Evolutionary conservation across 1,284 basidiomycete genomes (phyloP), one percentile per base, ranked within the genome.

Genomic region (Trichosporon sp.): DNA sequence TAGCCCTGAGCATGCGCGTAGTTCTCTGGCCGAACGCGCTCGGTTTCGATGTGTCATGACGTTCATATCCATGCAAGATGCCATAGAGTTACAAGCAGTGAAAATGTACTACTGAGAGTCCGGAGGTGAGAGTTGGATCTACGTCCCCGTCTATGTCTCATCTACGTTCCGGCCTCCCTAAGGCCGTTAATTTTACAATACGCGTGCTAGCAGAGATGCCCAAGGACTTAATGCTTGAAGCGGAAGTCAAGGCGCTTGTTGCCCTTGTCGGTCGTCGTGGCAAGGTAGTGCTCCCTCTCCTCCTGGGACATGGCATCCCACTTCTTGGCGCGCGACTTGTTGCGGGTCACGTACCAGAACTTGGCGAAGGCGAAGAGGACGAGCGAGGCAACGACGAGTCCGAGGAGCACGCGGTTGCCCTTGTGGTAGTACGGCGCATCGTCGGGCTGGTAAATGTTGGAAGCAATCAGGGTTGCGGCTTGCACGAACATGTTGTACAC

Each of bases 401-500:
- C 75, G 34, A 78, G 69, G 7, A 81, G 72, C 21, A 76, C 72
- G 25, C 64, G 68, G 70, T 80, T 81, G 34, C 77, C 80, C 63
- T 73, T 72, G 68, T 77, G 76, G 68, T 81, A 80, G 70, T 76
- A 75, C 0, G 76, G 78, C 5, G 66, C 62, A 62, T 78, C 76
- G 65, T 44, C 62, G 8, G 67, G 68, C 67, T 78, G 76, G 69
- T 81, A 81, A 38, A 81, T 65, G 66, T 81, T 80, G 34, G 72
- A 70, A 2, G 75, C 75, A 25, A 78, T 69, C 21, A 81, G 69
- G 3, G 73, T 72, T 1, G 72, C 70, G 11, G 74, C 72, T 66
- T 81, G 79, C 4, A 80, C 79, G 21, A 73, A 68, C 76, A 80
- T 80, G 74, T 81, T 81, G 73, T 81, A 80, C 3, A 80, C 62